Conservation (phyloP, 2,329 filamentous ascomycete species). For the Claviceps cyperi region DNA sequence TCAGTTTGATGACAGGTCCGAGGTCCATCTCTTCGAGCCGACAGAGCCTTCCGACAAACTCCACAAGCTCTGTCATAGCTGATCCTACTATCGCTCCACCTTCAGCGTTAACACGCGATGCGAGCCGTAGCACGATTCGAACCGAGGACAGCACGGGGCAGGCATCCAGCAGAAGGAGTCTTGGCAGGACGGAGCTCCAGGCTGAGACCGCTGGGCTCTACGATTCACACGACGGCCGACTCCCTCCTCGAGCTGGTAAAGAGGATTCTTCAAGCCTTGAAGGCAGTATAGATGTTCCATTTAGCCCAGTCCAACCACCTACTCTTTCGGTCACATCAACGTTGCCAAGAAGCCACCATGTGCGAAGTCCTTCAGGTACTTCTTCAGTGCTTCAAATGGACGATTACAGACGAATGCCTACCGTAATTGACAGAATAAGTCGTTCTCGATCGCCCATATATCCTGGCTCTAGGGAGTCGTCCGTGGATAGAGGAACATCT, state of each 20-base stretch:
- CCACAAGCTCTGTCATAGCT: slow-evolving; percentile 26
- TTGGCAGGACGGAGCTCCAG: slow-evolving; percentile 28
- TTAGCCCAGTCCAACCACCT: slow-evolving; percentile 27
- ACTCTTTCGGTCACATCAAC: slow-evolving; percentile 16
- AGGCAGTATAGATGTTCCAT: slow-evolving; percentile 27
- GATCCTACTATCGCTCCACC: slow-evolving; percentile 34
- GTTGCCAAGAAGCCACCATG: slow-evolving; percentile 19
- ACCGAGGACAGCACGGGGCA: slow-evolving; percentile 29
- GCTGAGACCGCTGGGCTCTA: slow-evolving; percentile 23
- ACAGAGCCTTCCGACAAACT: slow-evolving; percentile 27
- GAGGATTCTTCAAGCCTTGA: slow-evolving; percentile 33
- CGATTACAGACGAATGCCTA: slow-evolving; percentile 29
- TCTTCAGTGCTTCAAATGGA: slow-evolving; percentile 23
- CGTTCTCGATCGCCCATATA: slow-evolving; percentile 27
- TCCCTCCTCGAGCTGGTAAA: slow-evolving; percentile 20
- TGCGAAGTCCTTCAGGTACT: slow-evolving; percentile 19
- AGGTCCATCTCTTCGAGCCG: slow-evolving; percentile 27
- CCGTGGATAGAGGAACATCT: slow-evolving; percentile 40
- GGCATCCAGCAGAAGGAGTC: slow-evolving; percentile 24
- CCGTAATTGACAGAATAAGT: slow-evolving; percentile 41
- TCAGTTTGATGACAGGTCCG: slow-evolving; percentile 29
- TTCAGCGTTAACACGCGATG: slow-evolving; percentile 35
- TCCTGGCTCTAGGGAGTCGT: slow-evolving; percentile 41
- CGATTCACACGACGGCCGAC: slow-evolving; percentile 22
- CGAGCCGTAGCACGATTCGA: slow-evolving; percentile 25